Base-by-base conservation (phyloP, 176 grass and related monocot species). In the Raddia guianensis region DNA sequence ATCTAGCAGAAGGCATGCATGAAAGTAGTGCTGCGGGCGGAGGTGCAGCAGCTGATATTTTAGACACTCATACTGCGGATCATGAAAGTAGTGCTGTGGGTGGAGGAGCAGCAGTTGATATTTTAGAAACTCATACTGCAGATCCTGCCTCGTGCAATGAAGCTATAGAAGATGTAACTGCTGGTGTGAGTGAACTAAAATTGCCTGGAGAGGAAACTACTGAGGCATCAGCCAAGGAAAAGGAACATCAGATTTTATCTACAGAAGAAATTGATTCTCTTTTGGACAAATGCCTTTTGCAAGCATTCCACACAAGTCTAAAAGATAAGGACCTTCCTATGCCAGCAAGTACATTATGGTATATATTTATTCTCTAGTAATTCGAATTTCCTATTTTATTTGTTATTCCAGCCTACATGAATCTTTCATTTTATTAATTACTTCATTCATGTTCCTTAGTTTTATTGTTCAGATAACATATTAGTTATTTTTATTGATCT, bases 321-420 rank as follows among this genome's bases (percentile, higher is more conserved):
- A 98, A 98, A 89, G 88, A 94, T 75, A 91, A 86, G 63, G 92
- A 98, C 55, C 89, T 98, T 80, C 95, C 95, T 55, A 89, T 98
- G 55, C 95, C 60, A 68, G 95, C 86, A 82, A 98, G 95, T 79
- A 98, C 88, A 58, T 55, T 98, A 68, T 98, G 95, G 95, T 94
- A 94, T 46, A 62, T 71, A 37, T 50, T 3, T 56, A 35, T 35
- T 45, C 27, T 11, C 16, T 66, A 47, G 55, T 51, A 48, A 55
- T 81, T 85, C 66, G 44, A 72, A 11, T 66, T 88, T 64, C 68
- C 57, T 50, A 33, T 83, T 14, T 76, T 7, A 77, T 49, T 10
- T 46, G 1, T 55, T 37, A 52, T 59, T 70, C 50, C 15, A 20
- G 73, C 42, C 44, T 27, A 9, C 61, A 48, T 60, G 66, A 13